phyloP scores from a whole-genome alignment of 2,329 filamentous ascomycete species.

The Stagonosporopsis rhizophila region DNA sequence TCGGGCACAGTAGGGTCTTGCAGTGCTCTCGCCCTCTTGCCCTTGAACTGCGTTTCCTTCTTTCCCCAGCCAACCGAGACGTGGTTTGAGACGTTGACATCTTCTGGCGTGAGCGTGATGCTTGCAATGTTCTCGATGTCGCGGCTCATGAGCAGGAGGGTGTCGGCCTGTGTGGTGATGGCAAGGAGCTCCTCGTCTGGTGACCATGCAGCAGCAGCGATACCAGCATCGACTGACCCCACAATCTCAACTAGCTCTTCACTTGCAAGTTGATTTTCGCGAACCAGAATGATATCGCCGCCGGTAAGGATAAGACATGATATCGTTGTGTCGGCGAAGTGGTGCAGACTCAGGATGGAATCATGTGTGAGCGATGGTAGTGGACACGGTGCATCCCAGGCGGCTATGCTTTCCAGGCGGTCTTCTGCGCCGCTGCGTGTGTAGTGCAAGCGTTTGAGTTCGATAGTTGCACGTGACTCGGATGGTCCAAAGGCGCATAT shows the following conservation, averaged over 20 bases:
- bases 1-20: conserved; percentile 95
- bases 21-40: conserved; percentile 83
- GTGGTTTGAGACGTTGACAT: conserved; percentile 87
- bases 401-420: conserved; percentile 65
- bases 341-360: conserved; percentile 78
- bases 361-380: conserved; percentile 78
- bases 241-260: conserved; percentile 92
- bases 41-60: conserved; percentile 96
- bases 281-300: conserved; percentile 87
- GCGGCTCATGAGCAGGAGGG: conserved; percentile 89
- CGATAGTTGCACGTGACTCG: conserved; percentile 71
- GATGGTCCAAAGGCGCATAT: conserved; percentile 87
- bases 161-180: conserved; percentile 79
- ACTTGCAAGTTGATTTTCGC: conserved; percentile 70
- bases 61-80: conserved; percentile 99
- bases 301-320: conserved; percentile 85
- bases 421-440: conserved; percentile 52
- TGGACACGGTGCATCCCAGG: conserved; percentile 88
- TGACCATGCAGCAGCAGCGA: conserved; percentile 89
- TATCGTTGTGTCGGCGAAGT: conserved; percentile 80
- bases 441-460: conserved; percentile 66
- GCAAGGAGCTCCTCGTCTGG: conserved; percentile 91
- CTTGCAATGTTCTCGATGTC: conserved; percentile 85
- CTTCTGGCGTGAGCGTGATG: conserved; percentile 73
- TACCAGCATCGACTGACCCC: conserved; percentile 90